phyloP scores from a whole-genome alignment of 2,329 filamentous ascomycete genomes.

The Daldinia eschscholtzii region DNA sequence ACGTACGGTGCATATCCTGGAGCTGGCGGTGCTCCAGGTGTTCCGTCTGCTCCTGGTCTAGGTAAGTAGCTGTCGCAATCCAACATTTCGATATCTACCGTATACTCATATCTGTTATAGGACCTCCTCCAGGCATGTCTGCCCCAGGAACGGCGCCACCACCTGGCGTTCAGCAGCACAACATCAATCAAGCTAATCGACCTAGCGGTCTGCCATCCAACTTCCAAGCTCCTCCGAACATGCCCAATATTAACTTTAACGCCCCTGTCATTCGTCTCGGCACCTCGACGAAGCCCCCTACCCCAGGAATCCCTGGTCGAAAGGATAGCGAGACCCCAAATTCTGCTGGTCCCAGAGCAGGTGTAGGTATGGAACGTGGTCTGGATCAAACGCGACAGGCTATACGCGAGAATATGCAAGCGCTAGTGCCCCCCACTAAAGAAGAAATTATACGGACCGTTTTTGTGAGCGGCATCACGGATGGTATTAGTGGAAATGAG shows the following conservation, averaged over 20 bases:
- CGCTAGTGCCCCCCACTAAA: slow-evolving; percentile 82
- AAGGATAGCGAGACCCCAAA: slow-evolving; percentile 60
- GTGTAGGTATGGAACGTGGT: slow-evolving; percentile 72
- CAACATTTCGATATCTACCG: slow-evolving; percentile 26
- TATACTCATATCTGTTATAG: slow-evolving; percentile 57
- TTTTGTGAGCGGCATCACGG: slow-evolving; percentile 88
- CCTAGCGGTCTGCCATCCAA: slow-evolving; percentile 83
- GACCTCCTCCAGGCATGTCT: slow-evolving; percentile 83
- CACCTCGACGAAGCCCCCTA: slow-evolving; percentile 75
- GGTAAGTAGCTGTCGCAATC: slow-evolving; percentile 65
- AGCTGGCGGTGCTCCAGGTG: slow-evolving; percentile 70
- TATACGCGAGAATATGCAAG: slow-evolving; percentile 76
- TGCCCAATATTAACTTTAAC: slow-evolving; percentile 98
- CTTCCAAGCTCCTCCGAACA: slow-evolving; percentile 90
- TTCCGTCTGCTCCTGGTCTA: slow-evolving; percentile 85
- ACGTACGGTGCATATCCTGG: slow-evolving; percentile 79
- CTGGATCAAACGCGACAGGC: slow-evolving; percentile 76
- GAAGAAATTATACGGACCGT: slow-evolving; percentile 94
- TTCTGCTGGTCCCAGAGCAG: slow-evolving; percentile 59
- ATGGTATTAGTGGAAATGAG: slow-evolving; percentile 80
- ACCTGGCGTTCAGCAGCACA: slow-evolving; percentile 82
- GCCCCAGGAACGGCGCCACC: slow-evolving; percentile 84
- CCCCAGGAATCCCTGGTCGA: slow-evolving; percentile 57
- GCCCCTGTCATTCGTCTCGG: slow-evolving; percentile 95
- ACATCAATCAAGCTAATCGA: slow-evolving; percentile 80